These are phyloP conservation scores for Zea luxurians DNA, from an alignment of 176 grass and related monocot genomes.

Conservation along the genomic window DNA sequence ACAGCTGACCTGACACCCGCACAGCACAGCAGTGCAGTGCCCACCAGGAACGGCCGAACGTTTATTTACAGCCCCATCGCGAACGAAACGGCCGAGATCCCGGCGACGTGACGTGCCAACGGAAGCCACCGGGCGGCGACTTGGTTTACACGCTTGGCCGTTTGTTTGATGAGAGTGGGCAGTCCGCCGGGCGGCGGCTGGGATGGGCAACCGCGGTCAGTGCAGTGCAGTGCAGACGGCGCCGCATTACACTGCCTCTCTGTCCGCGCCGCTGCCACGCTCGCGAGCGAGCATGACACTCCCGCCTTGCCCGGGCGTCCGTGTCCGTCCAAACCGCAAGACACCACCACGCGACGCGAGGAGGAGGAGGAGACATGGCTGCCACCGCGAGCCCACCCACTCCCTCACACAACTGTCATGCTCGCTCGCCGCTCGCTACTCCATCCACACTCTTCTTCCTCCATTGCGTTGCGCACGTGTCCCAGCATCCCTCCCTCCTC, in stretches of 20 bases:
- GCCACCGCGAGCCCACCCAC: constrained; percentile 1
- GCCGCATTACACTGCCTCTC: too few species aligned
- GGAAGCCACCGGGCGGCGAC: neutral
- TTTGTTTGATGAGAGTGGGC: neutral
- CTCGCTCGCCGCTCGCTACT: too few species aligned
- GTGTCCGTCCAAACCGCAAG: neutral
- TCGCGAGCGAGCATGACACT: too few species aligned
- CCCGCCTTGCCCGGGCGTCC: too few species aligned
- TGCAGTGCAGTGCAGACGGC: too few species aligned
- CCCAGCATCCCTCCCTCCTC: neutral
- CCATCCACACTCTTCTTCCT: constrained; percentile 10
- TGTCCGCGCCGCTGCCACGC: too few species aligned
- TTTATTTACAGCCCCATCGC: neutral
- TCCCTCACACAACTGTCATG: neutral
- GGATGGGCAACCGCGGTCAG: too few species aligned
- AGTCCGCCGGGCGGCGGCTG: too few species aligned
- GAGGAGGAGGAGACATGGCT: too few species aligned
- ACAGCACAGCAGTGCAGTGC: neutral
- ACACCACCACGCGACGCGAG: neutral
- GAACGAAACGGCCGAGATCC: neutral
- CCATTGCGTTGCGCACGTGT: constrained; percentile 44
- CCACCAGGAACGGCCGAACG: neutral
- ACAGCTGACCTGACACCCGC: too few species aligned
- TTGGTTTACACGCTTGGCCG: neutral
- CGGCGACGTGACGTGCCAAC: constrained; percentile 21